A percentile compares a stretch with the other conserved stretches of the same genome.
These are phyloP conservation scores for Phytophthora brassicae DNA, from an alignment of 352 stramenopile genomes.

Conservation along the genomic window DNA sequence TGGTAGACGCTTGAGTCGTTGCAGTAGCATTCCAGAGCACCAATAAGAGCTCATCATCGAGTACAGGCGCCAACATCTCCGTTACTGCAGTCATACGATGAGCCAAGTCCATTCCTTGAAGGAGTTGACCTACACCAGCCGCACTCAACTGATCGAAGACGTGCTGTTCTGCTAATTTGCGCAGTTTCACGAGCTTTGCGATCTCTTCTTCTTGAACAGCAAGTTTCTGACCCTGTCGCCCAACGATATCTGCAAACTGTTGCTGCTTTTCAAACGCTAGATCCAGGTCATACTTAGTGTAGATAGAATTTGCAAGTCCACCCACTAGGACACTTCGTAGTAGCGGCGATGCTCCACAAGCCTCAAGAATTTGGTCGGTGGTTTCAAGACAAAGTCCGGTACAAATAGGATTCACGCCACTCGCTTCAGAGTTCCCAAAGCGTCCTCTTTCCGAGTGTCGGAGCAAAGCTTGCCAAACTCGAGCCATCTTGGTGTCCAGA, in stretches of 20 bases:
- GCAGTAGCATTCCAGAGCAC: slow-evolving; percentile 67
- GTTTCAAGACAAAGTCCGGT: slow-evolving; percentile 59
- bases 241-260: slow-evolving; percentile 46
- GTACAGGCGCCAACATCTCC: slow-evolving; percentile 49
- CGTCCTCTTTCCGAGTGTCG: slow-evolving; percentile 60
- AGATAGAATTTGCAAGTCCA: slow-evolving; percentile 67
- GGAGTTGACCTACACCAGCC: slow-evolving; percentile 24
- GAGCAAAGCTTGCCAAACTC: slow-evolving; percentile 59
- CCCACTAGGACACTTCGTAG: slow-evolving; percentile 53
- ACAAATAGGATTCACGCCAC: slow-evolving; percentile 54
- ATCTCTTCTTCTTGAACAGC: slow-evolving; percentile 25
- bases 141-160: slow-evolving; percentile 36
- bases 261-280: slow-evolving; percentile 36
- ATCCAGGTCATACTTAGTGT: slow-evolving; percentile 45
- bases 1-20: slow-evolving; percentile 28
- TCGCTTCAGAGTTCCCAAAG: slow-evolving; percentile 32
- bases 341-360: slow-evolving; percentile 39
- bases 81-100: slow-evolving; percentile 35
- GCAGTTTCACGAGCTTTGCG: slow-evolving; percentile 17
- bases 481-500: slow-evolving; percentile 51
- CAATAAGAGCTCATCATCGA: slow-evolving; percentile 58
- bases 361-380: slow-evolving; percentile 36
- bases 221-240: slow-evolving; percentile 28
- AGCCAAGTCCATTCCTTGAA: slow-evolving; percentile 42
- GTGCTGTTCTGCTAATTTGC: slow-evolving; percentile 23